phyloP scores from a whole-genome alignment of 257 asterid species.

The Verbena officinalis region DNA sequence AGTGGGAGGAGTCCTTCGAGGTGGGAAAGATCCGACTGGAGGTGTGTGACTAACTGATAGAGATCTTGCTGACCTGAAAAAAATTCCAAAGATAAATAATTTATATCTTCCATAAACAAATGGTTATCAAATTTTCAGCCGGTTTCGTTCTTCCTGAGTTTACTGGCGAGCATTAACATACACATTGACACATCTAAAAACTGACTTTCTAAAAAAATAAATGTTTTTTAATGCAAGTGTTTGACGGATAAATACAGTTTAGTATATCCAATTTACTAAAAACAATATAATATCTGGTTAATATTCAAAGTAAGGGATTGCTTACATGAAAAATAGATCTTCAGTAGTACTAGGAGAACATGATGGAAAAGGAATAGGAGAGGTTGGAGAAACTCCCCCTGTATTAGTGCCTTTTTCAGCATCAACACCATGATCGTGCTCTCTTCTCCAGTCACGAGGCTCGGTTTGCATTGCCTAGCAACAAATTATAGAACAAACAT shows the following conservation, averaged over 20 bases:
- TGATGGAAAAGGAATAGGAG: constrained; percentile 57
- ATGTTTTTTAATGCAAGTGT: neutral
- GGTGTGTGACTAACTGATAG: constrained; percentile 62
- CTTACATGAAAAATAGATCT: constrained; percentile 57
- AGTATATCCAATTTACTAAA: neutral
- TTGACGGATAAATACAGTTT: constrained; percentile 1
- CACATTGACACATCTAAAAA: neutral
- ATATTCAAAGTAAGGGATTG: constrained; percentile 19
- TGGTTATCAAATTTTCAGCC: neutral
- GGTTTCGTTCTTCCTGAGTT: neutral
- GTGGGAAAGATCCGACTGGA: constrained; percentile 40
- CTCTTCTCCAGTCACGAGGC: constrained; percentile 36
- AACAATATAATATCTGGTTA: constrained; percentile 10
- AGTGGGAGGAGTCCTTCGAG: constrained; percentile 38
- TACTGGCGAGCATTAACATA: neutral
- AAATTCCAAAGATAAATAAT: neutral
- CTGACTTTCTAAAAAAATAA: neutral
- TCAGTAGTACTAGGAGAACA: constrained; percentile 28
- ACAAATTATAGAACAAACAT: constrained; percentile 11
- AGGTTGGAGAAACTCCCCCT: constrained; percentile 38
- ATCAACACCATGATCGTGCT: constrained; percentile 33
- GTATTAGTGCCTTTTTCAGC: constrained; percentile 13
- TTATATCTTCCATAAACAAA: neutral
- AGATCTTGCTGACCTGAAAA: constrained; percentile 80
- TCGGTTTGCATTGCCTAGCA: constrained; percentile 42